A percentile compares a stretch with the other conserved stretches of the same genome.
Evolutionary conservation across 169 alveolate species (phyloP).

Genomic region (Babesia bigemina): DNA sequence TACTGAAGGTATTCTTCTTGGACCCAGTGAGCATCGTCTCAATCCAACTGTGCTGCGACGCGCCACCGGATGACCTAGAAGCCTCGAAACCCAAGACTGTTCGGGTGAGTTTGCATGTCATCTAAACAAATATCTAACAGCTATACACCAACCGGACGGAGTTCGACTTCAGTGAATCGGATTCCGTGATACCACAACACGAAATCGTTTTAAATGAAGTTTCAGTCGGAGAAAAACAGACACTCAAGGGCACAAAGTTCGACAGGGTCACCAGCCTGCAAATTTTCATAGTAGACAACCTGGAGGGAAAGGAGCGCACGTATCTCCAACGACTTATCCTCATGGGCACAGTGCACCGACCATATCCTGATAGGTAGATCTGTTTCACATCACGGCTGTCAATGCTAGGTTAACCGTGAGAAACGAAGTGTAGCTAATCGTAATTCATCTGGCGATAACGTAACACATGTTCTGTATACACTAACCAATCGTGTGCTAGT

Average conservation of each 20-base stretch:
- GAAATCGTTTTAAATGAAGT: constrained; percentile 20
- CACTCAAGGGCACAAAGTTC: constrained; percentile 55
- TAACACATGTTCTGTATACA: too few relatives aligned
- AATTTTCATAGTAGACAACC: constrained; percentile 40
- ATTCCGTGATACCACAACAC: constrained; percentile 41
- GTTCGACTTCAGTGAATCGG: constrained; percentile 55
- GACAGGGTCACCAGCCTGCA: constrained; percentile 36
- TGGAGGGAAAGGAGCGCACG: constrained; percentile 29
- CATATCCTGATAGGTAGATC: not conserved
- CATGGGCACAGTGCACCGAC: constrained; percentile 15
- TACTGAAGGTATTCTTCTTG: constrained; percentile 51
- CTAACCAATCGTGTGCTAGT: too few relatives aligned
- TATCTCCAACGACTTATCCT: constrained; percentile 28
- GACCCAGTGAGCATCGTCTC: constrained; percentile 37
- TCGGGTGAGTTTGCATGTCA: constrained; percentile 8
- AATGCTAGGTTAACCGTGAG: too few relatives aligned
- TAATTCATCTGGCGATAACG: too few relatives aligned
- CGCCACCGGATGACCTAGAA: constrained; percentile 27
- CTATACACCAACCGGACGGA: constrained; percentile 55
- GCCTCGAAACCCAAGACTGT: constrained; percentile 44
- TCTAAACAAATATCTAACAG: constrained; percentile 1
- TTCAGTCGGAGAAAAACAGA: not conserved
- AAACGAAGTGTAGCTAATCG: too few relatives aligned
- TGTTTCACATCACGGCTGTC: too few relatives aligned
- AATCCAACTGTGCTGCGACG: constrained; percentile 17